phyloP scores from a whole-genome alignment of 306 rosid species.

The Trichosanthes cucumerina region DNA sequence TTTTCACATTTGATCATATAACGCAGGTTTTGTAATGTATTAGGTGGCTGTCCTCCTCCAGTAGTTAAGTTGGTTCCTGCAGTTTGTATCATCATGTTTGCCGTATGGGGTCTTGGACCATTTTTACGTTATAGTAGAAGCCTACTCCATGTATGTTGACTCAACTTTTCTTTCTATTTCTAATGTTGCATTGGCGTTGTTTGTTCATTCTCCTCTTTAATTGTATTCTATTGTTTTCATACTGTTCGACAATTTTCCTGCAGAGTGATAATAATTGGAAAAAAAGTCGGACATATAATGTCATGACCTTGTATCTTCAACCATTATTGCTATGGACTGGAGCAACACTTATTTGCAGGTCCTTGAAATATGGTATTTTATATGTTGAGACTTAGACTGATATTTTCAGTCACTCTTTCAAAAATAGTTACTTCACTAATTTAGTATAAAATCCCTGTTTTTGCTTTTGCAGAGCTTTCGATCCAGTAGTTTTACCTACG shows the following conservation, averaged over 20 bases:
- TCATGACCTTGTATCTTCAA: conserved; percentile 59
- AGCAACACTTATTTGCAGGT: conserved; percentile 91
- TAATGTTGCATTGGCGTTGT: background rate
- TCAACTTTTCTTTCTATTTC: conserved; percentile 14
- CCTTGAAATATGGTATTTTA: background rate
- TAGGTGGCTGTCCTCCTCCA: conserved; percentile 50
- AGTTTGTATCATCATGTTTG: conserved; percentile 49
- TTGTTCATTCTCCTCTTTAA: conserved; percentile 2
- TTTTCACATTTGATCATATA: conserved; percentile 8
- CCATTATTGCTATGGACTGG: conserved; percentile 83
- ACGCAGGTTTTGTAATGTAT: conserved; percentile 51
- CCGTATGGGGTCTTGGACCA: conserved; percentile 80
- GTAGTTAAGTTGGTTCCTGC: conserved; percentile 56
- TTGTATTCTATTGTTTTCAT: background rate
- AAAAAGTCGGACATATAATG: conserved; percentile 54
- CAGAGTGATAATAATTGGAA: conserved; percentile 84
- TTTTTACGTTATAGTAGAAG: conserved; percentile 51
- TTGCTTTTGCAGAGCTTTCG: conserved; percentile 57
- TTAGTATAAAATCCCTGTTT: background rate
- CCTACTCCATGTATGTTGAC: conserved; percentile 39
- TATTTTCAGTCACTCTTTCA: background rate
- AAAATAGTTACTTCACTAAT: background rate
- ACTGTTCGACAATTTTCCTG: conserved; percentile 15
- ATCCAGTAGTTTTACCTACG: conserved; percentile 62
- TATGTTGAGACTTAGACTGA: background rate